phyloP scores from a whole-genome alignment of 441 rosid species.

The Corymbia calophylla region DNA sequence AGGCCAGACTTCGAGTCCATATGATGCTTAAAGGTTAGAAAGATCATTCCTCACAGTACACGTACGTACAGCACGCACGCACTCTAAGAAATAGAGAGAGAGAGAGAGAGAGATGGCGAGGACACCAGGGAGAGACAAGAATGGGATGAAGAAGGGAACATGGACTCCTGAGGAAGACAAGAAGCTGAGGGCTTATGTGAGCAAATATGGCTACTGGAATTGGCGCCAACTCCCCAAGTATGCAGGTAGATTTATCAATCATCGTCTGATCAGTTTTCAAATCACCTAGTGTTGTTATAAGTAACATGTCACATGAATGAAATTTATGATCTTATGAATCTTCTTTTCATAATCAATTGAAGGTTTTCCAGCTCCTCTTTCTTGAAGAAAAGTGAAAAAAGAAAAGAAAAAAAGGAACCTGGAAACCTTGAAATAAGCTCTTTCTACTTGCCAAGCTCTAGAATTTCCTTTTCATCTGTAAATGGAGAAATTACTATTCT shows the following conservation, averaged over 20 bases:
- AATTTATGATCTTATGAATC: neutral
- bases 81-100: neutral
- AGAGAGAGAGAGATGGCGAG: slow-evolving; percentile 31
- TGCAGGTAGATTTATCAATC: slow-evolving; percentile 31
- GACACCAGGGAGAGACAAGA: slow-evolving; percentile 36
- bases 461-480: neutral
- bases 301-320: neutral
- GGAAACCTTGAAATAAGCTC: neutral
- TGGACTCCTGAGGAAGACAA: slow-evolving; percentile 63
- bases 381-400: neutral
- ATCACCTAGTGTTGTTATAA: neutral
- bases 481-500: neutral
- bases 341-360: neutral
- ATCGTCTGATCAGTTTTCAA: too few relatives aligned
- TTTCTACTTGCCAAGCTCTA: neutral
- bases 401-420: neutral
- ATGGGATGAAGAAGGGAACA: slow-evolving; percentile 49
- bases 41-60: neutral
- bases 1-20: neutral
- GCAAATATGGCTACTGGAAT: slow-evolving; percentile 47
- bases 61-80: neutral
- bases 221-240: slow-evolving; percentile 60
- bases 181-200: slow-evolving; percentile 37
- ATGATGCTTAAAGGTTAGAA: neutral
- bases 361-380: neutral